Evolutionary conservation across 2,329 filamentous ascomycete species (phyloP).

Genomic region (Ceratocystiopsis brevicomis): DNA sequence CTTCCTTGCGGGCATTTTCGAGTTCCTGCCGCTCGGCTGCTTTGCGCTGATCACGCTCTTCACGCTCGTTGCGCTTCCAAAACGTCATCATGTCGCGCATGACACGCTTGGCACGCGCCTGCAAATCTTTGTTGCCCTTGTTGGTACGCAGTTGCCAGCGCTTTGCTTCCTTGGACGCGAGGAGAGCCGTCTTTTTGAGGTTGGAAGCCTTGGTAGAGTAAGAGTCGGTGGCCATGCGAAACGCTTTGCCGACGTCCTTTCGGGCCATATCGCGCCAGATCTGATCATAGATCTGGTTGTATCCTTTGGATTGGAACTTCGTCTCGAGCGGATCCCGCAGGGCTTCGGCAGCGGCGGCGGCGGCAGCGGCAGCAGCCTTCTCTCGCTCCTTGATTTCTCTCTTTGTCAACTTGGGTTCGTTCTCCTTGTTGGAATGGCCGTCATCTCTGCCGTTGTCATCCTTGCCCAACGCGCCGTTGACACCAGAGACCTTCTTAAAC

Average conservation of each 20-base stretch:
- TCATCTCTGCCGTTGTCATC: slow-evolving; percentile 21
- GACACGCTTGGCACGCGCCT: slow-evolving; percentile 87
- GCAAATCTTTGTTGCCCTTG: slow-evolving; percentile 95
- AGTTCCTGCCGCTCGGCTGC: slow-evolving; percentile 89
- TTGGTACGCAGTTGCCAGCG: slow-evolving; percentile 95
- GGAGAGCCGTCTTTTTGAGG: slow-evolving; percentile 86
- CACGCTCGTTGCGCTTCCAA: slow-evolving; percentile 97
- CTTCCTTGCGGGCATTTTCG: slow-evolving; percentile 88
- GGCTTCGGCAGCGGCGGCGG: slow-evolving; percentile 20
- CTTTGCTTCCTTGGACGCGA: slow-evolving; percentile 92
- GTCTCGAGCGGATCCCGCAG: slow-evolving; percentile 35
- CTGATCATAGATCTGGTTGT: slow-evolving; percentile 92
- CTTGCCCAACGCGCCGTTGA: slow-evolving; percentile 13
- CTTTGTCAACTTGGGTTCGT: slow-evolving; percentile 24
- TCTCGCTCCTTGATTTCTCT: slow-evolving; percentile 21
- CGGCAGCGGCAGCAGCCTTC: slow-evolving; percentile 12
- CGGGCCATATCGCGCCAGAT: slow-evolving; percentile 90
- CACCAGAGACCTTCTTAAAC: slow-evolving; percentile 28
- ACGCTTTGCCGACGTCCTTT: slow-evolving; percentile 86
- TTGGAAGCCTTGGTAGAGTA: slow-evolving; percentile 83
- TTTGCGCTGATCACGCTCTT: slow-evolving; percentile 86
- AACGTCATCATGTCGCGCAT: slow-evolving; percentile 99
- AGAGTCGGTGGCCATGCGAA: slow-evolving; percentile 70
- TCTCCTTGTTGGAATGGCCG: slow-evolving; percentile 27
- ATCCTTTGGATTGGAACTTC: slow-evolving; percentile 72